phyloP scores from a whole-genome alignment of 208 protist species.

The Naegleria lovaniensis region DNA sequence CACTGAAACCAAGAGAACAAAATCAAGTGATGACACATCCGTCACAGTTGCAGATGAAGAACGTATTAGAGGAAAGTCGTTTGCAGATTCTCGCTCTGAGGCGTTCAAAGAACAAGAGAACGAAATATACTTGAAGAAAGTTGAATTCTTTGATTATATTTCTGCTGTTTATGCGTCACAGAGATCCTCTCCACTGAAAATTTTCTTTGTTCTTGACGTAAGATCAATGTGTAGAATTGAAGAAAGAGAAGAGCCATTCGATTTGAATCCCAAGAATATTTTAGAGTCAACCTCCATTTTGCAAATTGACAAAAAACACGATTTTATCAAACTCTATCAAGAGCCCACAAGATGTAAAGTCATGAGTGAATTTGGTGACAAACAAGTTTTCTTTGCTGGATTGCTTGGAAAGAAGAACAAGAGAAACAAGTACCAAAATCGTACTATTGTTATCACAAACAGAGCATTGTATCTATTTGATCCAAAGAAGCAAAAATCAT shows the following conservation, averaged over 20 bases:
- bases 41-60: not conserved
- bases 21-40: not conserved
- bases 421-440: not conserved
- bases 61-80: not conserved
- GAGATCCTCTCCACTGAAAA: not conserved
- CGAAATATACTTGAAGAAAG: not conserved
- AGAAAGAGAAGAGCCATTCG: not conserved
- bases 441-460: not conserved
- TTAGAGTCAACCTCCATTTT: not conserved
- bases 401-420: not conserved
- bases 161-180: not conserved
- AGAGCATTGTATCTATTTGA: not conserved
- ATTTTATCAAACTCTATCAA: not conserved
- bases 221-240: not conserved
- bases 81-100: not conserved
- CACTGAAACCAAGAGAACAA: not conserved
- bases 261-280: not conserved
- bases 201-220: not conserved
- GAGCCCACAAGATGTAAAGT: not conserved
- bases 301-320: not conserved
- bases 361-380: not conserved
- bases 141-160: conserved; percentile 6
- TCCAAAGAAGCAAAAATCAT: conserved; percentile 3
- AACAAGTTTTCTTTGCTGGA: not conserved
- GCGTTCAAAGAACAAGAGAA: not conserved